Base-by-base conservation (phyloP, 2,329 filamentous ascomycete species). In the Monilinia fructigena region DNA sequence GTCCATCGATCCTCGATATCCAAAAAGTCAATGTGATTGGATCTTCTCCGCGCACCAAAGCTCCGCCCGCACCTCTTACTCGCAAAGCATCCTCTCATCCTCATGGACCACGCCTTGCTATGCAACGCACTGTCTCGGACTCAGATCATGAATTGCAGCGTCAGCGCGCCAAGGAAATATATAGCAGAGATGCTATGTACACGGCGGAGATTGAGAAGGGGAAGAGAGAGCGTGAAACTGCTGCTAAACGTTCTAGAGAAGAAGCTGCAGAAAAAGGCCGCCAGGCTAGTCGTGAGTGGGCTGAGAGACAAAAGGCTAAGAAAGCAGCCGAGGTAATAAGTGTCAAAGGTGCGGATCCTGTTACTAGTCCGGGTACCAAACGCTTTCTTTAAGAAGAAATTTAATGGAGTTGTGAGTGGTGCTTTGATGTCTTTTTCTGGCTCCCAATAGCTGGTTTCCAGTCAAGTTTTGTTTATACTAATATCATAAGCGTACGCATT, bases 261-360 rank as follows among this genome's bases (percentile, higher is more conserved):
- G 80, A 86, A 72, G 86, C 86, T 31, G 86, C 86, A 12, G 85
- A 89, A 75, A 80, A 83, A 72, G 86, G 85, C 64, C 81, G 86
- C 64, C 79, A 81, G 74, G 80, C 83, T 67, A 85, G 85, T 70
- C 81, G 85, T 45, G 83, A 87, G 71, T 88, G 86, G 85, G 85
- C 85, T 14, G 85, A 87, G 74, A 86, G 82, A 76, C 83, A 84
- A 73, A 70, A 70, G 66, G 68, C 68, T 5, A 75, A 68, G 64
- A 76, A 72, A 62, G 47, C 70, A 55, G 61, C 67, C 54, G 70
- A 70, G 40, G n/a, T 20, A 40, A 52, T 61, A 14, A 64, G 66
- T 52, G 11, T 16, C 4, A 42, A 42, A 42, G 12, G 3, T 16
- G 40, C 40, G 40, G 72, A 74, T 14, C 67, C 70, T 69, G 71